These are phyloP conservation scores for Dichomitus squalens DNA, from an alignment of 1,284 basidiomycete species.

Conservation along the genomic window DNA sequence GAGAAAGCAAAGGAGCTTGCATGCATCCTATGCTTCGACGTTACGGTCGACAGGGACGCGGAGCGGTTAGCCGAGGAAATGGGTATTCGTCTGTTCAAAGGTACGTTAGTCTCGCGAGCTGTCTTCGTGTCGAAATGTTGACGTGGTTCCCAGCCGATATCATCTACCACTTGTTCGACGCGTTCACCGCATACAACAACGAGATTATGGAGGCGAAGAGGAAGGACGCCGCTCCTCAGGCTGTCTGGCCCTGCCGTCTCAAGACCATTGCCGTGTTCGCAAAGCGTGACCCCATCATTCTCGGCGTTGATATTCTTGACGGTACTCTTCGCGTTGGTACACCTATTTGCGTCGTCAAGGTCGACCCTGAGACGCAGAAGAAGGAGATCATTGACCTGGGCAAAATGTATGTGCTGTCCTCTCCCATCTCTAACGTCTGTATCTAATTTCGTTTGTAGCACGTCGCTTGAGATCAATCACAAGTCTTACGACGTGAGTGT, in stretches of 20 bases:
- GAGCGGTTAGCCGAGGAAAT: slow-evolving; percentile 91
- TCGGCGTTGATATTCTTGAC: slow-evolving; percentile 97
- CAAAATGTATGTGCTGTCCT: slow-evolving; percentile 74
- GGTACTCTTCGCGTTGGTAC: slow-evolving; percentile 94
- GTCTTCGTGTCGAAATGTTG: not conserved
- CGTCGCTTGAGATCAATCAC: slow-evolving; percentile 95
- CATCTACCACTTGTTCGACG: slow-evolving; percentile 98
- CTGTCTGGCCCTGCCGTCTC: slow-evolving; percentile 96
- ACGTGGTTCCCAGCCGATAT: slow-evolving; percentile 72
- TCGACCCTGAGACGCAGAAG: slow-evolving; percentile 84
- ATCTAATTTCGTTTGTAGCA: slow-evolving; percentile 48
- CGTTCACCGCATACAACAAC: slow-evolving; percentile 95
- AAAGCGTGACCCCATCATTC: slow-evolving; percentile 96
- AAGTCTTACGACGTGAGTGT: slow-evolving; percentile 70
- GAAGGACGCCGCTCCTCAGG: slow-evolving; percentile 90
- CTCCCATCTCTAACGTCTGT: not conserved
- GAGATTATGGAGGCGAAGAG: slow-evolving; percentile 94
- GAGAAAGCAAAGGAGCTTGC: slow-evolving; percentile 97
- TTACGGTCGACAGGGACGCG: slow-evolving; percentile 91
- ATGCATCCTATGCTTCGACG: slow-evolving; percentile 97
- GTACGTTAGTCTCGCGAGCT: slow-evolving; percentile 41
- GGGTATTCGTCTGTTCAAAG: slow-evolving; percentile 93
- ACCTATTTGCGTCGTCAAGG: slow-evolving; percentile 92
- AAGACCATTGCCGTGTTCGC: slow-evolving; percentile 93
- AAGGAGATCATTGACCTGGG: slow-evolving; percentile 92